Evolutionary conservation across 2,329 filamentous ascomycete genomes (phyloP), one percentile per base, ranked within the genome.

Genomic region (Cladophialophora exuberans): DNA sequence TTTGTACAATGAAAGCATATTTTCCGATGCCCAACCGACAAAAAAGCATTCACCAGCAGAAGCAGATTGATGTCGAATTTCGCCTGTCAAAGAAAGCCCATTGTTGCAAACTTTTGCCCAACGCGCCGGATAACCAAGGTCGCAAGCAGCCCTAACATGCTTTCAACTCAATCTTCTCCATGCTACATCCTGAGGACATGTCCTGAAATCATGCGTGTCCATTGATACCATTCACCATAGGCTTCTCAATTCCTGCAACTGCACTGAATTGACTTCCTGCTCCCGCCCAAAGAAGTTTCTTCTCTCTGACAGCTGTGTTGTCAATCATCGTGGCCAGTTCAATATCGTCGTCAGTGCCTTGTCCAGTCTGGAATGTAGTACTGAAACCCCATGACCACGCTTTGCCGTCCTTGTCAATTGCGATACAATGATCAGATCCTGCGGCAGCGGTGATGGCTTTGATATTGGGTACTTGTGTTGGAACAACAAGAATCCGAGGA

Each of bases 381-480:
- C 83, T 87, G 75, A 93, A 93, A 3, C 89, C 89, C 89, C 89
- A 94, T 2, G 83, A 83, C 72, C 85, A 91, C 2, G 85, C 87
- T 64, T 83, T 83, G 58, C 89, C 89, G 20, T 85, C 80, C 41
- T 76, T 75, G 61, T 84, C 85, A 62, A 95, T 78, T 28, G 84
- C 87, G 54, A 94, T 83, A 59, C 80, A 86, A 72, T 90, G 88
- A 66, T 94, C 89, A 1, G 83, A 84, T 38, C 85, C 87, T 39
- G 85, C 83, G 7, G 83, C 78, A 43, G 87, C 83, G 17, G 73
- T 74, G 7, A 73, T 74, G 9, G 85, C 81, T 30, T 84, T 76
- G 26, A 87, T 77, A 17, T 79, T 79, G 3, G 83, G 78, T 59
- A 91, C 72, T 23, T 76, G 68, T 1, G 81, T 85, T 2, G 90